A percentile compares a stretch with the other conserved stretches of the same genome.
These are phyloP conservation scores for Sarocladiaceae sp. DNA, from an alignment of 2,329 filamentous ascomycete genomes.

Conservation along the genomic window DNA sequence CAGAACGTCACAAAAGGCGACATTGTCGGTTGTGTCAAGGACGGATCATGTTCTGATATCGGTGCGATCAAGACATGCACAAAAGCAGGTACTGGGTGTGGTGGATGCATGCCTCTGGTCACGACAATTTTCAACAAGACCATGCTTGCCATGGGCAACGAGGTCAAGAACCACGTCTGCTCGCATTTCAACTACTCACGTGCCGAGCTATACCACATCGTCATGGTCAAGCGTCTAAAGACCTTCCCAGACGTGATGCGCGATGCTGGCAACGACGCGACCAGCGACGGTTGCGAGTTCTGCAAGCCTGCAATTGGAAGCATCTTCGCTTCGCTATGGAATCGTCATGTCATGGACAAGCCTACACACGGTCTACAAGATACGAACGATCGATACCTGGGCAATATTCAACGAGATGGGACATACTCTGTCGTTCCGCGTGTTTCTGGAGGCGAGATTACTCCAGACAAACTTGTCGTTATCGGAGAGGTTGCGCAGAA, in stretches of 20 bases:
- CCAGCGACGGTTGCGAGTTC: conserved; percentile 76
- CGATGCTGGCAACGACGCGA: conserved; percentile 65
- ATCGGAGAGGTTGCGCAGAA: conserved; percentile 83
- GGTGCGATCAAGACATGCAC: conserved; percentile 84
- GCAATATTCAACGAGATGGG: conserved; percentile 87
- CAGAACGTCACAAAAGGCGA: conserved; percentile 90
- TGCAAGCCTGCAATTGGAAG: conserved; percentile 82
- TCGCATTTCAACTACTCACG: conserved; percentile 80
- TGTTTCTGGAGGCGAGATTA: conserved; percentile 81
- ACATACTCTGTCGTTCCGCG: conserved; percentile 87
- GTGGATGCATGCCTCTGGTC: conserved; percentile 84
- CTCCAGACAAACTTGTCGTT: conserved; percentile 76
- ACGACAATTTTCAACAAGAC: conserved; percentile 87
- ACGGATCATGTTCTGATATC: conserved; percentile 75
- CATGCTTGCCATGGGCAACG: conserved; percentile 79
- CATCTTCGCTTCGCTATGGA: conserved; percentile 79
- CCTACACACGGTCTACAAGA: conserved; percentile 74
- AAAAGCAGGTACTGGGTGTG: conserved; percentile 87
- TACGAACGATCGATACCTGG: conserved; percentile 84
- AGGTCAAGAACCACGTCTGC: conserved; percentile 83
- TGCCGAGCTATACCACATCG: conserved; percentile 85
- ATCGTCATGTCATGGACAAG: conserved; percentile 74
- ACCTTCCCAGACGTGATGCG: conserved; percentile 74
- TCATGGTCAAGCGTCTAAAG: conserved; percentile 74
- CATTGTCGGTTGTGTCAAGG: conserved; percentile 66